Conservation (phyloP, 2,329 filamentous ascomycete species). For the Talaromyces sp. region DNA sequence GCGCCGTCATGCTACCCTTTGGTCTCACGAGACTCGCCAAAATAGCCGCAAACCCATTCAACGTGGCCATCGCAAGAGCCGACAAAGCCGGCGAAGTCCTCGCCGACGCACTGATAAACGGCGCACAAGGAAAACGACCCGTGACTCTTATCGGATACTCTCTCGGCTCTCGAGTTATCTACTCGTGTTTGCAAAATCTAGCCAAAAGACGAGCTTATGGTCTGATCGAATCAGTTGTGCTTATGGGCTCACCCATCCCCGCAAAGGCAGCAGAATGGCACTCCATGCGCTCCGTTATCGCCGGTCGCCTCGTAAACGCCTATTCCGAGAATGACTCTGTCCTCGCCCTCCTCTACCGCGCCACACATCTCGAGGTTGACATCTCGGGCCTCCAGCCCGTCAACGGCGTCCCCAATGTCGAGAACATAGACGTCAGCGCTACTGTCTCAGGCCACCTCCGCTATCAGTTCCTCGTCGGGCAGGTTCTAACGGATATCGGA, state of each 20-base stretch:
- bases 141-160: slow-evolving; percentile 81
- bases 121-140: slow-evolving; percentile 75
- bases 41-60: slow-evolving; percentile 79
- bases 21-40: slow-evolving; percentile 65
- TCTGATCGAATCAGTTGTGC: slow-evolving; percentile 75
- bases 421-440: slow-evolving; percentile 67
- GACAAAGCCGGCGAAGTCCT: slow-evolving; percentile 78
- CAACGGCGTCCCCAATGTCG: slow-evolving; percentile 50
- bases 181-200: slow-evolving; percentile 72
- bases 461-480: slow-evolving; percentile 67
- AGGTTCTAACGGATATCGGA: slow-evolving; percentile 64
- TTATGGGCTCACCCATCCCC: slow-evolving; percentile 79
- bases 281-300: slow-evolving; percentile 72
- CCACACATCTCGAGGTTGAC: slow-evolving; percentile 77
- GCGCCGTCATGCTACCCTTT: slow-evolving; percentile 67
- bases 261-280: slow-evolving; percentile 72
- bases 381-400: slow-evolving; percentile 80
- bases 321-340: slow-evolving; percentile 86
- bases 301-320: slow-evolving; percentile 81
- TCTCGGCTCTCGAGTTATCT: slow-evolving; percentile 77
- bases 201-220: slow-evolving; percentile 79
- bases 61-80: slow-evolving; percentile 70
- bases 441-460: slow-evolving; percentile 67
- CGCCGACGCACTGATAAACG: slow-evolving; percentile 78
- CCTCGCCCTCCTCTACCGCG: slow-evolving; percentile 81